Percentiles rank a stretch among this genome's conserved stretches.
Conservation (phyloP, 2,329 filamentous ascomycete genomes). For the Colletotrichum sidae region DNA sequence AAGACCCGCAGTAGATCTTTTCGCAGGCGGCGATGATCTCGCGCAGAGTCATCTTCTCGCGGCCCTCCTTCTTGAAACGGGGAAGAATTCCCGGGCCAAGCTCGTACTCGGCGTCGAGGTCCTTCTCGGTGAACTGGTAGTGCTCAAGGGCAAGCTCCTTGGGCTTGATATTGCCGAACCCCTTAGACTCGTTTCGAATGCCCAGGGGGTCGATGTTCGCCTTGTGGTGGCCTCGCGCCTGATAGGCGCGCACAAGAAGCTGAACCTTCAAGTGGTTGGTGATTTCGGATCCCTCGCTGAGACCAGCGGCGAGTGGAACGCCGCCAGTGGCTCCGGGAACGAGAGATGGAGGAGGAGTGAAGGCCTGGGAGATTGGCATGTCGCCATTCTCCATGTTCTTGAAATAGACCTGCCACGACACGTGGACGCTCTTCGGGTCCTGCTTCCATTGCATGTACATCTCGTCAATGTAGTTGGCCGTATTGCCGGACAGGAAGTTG, state of each 20-base stretch:
- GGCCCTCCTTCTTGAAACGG: slow-evolving; percentile 87
- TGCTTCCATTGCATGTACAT: slow-evolving; percentile 99
- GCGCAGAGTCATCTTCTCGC: slow-evolving; percentile 95
- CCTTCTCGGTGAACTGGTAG: slow-evolving; percentile 95
- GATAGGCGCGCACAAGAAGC: slow-evolving; percentile 95
- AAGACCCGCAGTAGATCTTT: slow-evolving; percentile 96
- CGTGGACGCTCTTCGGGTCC: slow-evolving; percentile 91
- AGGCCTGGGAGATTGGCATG: slow-evolving; percentile 97
- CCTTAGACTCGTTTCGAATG: slow-evolving; percentile 86
- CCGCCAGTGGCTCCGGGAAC: slow-evolving; percentile 85
- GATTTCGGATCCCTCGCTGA: slow-evolving; percentile 80
- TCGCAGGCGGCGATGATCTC: slow-evolving; percentile 96
- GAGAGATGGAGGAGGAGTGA: slow-evolving; percentile 93
- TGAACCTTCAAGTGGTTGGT: slow-evolving; percentile 99
- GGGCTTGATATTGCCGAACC: slow-evolving; percentile 87
- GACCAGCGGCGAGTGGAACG: slow-evolving; percentile 78
- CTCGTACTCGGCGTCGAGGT: slow-evolving; percentile 90
- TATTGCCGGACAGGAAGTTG: slow-evolving; percentile 95
- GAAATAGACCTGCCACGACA: slow-evolving; percentile 99
- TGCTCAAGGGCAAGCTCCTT: slow-evolving; percentile 93
- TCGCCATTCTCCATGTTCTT: slow-evolving; percentile 98
- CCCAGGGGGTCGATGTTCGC: slow-evolving; percentile 96
- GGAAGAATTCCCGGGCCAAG: slow-evolving; percentile 96
- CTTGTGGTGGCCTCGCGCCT: slow-evolving; percentile 98
- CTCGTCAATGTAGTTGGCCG: slow-evolving; percentile 98